These are phyloP conservation scores for Ophiosphaerella herpotricha DNA, from an alignment of 2,329 filamentous ascomycete species.

Conservation along the genomic window DNA sequence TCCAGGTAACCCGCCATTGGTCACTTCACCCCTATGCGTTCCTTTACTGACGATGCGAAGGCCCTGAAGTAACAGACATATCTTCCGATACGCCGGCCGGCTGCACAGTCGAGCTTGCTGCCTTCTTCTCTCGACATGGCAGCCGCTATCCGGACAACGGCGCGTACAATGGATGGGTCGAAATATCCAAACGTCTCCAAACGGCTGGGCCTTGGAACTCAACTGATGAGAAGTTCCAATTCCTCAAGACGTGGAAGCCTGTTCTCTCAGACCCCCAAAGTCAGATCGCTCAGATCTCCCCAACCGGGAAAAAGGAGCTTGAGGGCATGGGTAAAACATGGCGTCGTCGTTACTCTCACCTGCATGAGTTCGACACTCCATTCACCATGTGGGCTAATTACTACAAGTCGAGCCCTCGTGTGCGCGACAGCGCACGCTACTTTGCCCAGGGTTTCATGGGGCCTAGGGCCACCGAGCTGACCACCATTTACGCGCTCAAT, in stretches of 20 bases:
- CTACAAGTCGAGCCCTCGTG: conserved; percentile 58
- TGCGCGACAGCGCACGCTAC: conserved; percentile 65
- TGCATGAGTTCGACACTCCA: conserved; percentile 54
- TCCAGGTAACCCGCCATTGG: conserved; percentile 18
- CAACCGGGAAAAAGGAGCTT: conserved; percentile 67
- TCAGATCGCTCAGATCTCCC: conserved; percentile 64
- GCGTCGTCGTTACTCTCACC: conserved; percentile 50
- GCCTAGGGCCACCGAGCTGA: conserved; percentile 57
- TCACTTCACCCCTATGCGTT: not conserved
- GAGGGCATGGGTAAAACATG: conserved; percentile 61
- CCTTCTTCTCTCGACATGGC: conserved; percentile 65
- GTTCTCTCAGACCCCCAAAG: conserved; percentile 59
- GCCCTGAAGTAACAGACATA: conserved; percentile 62
- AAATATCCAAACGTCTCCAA: conserved; percentile 55
- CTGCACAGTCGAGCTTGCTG: conserved; percentile 65
- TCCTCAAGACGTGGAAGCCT: conserved; percentile 63
- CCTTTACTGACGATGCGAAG: conserved; percentile 33
- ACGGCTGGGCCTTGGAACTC: conserved; percentile 57
- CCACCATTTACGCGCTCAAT: conserved; percentile 64
- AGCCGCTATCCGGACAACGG: conserved; percentile 66
- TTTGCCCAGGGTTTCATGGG: conserved; percentile 67
- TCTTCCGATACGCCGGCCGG: conserved; percentile 59
- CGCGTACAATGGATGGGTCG: conserved; percentile 62
- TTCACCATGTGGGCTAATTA: conserved; percentile 70
- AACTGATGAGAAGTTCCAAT: conserved; percentile 56